These are phyloP conservation scores for Acer negundo DNA, from an alignment of 345 rosid genomes.

Conservation along the genomic window DNA sequence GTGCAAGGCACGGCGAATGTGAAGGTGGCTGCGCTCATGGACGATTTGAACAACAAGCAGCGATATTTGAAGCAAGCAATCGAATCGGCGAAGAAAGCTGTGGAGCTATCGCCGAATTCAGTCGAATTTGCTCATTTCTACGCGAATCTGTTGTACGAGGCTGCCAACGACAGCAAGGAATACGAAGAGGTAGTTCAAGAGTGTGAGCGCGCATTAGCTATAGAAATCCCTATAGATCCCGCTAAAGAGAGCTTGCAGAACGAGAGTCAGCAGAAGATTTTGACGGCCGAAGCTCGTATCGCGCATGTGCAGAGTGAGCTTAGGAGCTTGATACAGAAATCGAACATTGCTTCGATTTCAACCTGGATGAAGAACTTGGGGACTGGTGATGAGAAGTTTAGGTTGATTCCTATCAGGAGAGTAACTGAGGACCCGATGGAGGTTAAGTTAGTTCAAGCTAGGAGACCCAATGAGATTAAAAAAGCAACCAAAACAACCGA, in stretches of 20 bases:
- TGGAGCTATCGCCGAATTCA: slow-evolving; percentile 71
- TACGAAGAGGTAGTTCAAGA: slow-evolving; percentile 80
- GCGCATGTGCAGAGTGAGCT: slow-evolving; percentile 77
- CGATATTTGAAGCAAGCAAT: slow-evolving; percentile 68
- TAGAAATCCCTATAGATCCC: slow-evolving; percentile 81
- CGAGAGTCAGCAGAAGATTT: slow-evolving; percentile 79
- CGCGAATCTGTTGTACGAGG: slow-evolving; percentile 81
- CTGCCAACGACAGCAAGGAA: slow-evolving; percentile 78
- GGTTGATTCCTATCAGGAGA: slow-evolving; percentile 71
- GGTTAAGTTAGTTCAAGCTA: slow-evolving; percentile 61
- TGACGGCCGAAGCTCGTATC: slow-evolving; percentile 71
- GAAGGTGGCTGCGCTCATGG: slow-evolving; percentile 74
- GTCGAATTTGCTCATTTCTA: slow-evolving; percentile 84
- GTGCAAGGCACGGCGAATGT: slow-evolving; percentile 80
- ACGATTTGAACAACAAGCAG: slow-evolving; percentile 72
- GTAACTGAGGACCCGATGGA: slow-evolving; percentile 91
- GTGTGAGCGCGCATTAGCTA: slow-evolving; percentile 81
- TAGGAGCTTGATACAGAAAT: slow-evolving; percentile 69
- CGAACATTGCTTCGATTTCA: slow-evolving; percentile 68
- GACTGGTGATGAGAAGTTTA: slow-evolving; percentile 78
- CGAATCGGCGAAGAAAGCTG: slow-evolving; percentile 74
- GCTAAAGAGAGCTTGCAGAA: slow-evolving; percentile 86
- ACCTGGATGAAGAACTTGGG: slow-evolving; percentile 87
- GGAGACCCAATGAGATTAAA: slow-evolving; percentile 92
- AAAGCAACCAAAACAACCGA: slow-evolving; percentile 90